Evolutionary conservation across 371 early-diverging fungal species (phyloP), one percentile per base, ranked within the genome.

Genomic region (Mortierella sp.): DNA sequence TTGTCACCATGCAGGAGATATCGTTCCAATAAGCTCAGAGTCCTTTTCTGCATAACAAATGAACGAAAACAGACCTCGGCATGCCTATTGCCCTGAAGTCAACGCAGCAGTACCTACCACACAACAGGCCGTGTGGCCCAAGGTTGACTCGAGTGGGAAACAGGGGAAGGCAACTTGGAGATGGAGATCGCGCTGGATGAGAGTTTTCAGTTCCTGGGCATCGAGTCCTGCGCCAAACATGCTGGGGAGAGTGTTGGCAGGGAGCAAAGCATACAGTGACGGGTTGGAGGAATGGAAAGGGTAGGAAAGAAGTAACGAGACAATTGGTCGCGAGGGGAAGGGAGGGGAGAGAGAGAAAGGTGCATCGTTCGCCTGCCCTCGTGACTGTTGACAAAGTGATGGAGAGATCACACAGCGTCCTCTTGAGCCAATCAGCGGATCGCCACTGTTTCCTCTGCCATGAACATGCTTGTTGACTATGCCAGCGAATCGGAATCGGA

Each of bases 101-200:
- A 50, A 50, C 50, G 14, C 44, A 68, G 64, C n/a, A n/a, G n/a
- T n/a, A n/a, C n/a, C n/a, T 88, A 89, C 89, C 74, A 90, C 88
- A 71, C 89, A 88, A 68, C 90, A 90, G 11, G 88, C 89, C 26
- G 86, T 85, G 44, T 86, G 83, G 7, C 89, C 87, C 16, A 82
- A 69, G 30, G 81, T 66, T 37, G 84, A 82, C 37, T 85, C 88
- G 25, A 83, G 82, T 1, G 90, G 84, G 51, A 88, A 86, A 63
- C 85, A 87, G 11, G 89, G 88, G 80, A 90, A 90, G 7, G 89
- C 90, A 25, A 90, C 84, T 59, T 89, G 84, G 43, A 90, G 85
- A 45, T 84, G 80, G 28, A 90, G 80, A 67, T 89, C 89, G 62
- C 82, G 72, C 21, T 83, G 80, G 66, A 90, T 86, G 53, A 81